Evolutionary conservation across 2,329 filamentous ascomycete genomes (phyloP), one percentile per base, ranked within the genome.

Genomic region (Verticillium albo-atrum): DNA sequence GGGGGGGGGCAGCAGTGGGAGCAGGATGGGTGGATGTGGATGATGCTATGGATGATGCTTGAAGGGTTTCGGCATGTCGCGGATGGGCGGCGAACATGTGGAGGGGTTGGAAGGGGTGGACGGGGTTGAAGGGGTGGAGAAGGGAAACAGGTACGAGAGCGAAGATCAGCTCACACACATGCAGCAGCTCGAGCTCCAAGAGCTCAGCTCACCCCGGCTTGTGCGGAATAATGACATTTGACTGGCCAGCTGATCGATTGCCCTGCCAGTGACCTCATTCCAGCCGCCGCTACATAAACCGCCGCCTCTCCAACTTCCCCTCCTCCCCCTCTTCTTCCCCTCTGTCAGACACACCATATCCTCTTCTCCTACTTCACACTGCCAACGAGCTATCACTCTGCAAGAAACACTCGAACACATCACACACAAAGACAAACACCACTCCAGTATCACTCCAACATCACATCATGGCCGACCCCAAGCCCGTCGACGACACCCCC

Each of bases 401-500:
- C 10, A 9, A 34, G 32, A 34, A 17, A 37, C 10, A 37, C 34
- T 37, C 14, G 12, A 37, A 37, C 2, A 17, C 17, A 37, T 15
- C 34, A 37, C 14, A 17, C 3, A 7, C n/a, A 17, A 32, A 7
- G 14, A 6, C 14, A 42, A 42, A 42, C n/a, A 6, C 15, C 9
- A 7, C n/a, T 6, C 35, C 17, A 15, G 35, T n/a, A 42, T 1
- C 17, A 6, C 17, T 4, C n/a, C 35, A 17, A 3, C 15, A 17
- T 17, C 35, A 37, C 34, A 37, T 15, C 34, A 37, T 17, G 14
- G 6, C 17, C 12, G 34, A 37, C 34, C 12, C 34, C 42, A 47
- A 47, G 42, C 42, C 42, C 42, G 71, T 88, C 65, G 86, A 89
- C 70, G 77, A 85, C 65, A 81, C 80, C 15, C 78, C 84, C 64